Base-by-base conservation (phyloP, 2,329 filamentous ascomycete genomes). In the Fusarium sp. region DNA sequence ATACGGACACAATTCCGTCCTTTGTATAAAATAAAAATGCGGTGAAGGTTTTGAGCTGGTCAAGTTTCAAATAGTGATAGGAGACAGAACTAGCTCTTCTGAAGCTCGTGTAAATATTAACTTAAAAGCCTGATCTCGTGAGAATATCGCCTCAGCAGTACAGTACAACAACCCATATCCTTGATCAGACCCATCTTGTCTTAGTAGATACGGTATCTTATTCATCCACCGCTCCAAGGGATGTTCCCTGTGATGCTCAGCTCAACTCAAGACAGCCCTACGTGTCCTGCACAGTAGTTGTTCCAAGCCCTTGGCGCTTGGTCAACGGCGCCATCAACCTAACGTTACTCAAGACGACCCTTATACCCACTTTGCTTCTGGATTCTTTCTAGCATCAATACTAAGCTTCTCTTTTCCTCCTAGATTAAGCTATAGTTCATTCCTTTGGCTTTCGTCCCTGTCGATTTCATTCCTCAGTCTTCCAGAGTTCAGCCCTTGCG, bases 381-480 rank as follows among this genome's bases (percentile, higher is more conserved):
- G 49, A 55, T 69, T 48, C 33, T 65, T 64, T 71, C 69, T 71
- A 67, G 58, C 33, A 64, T 45, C 37, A 48, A 46, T 23, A 52
- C 50, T 59, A 35, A 40, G 54, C 68, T 59, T 67, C 53, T 42
- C 50, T 40, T 44, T 50, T 45, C 56, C 63, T 69, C 52, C 64
- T 27, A 53, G 32, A 60, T 64, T 53, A 42, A 71, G 49, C 58
- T 18, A 46, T 69, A 62, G 58, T 9, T 48, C 49, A 60, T 58
- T 48, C 35, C 32, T 70, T 44, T 45, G 37, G 42, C 30, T 58
- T 56, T 64, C 37, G 65, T 58, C 30, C 53, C 54, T 69, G 64
- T 68, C 69, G 67, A 70, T 71, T 48, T 42, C 57, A 70, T 71
- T 71, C 63, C 68, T 69, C 45, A 49, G 33, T 10, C 46, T 23